Conservation (phyloP, 345 rosid species). For the Salix exigua region DNA sequence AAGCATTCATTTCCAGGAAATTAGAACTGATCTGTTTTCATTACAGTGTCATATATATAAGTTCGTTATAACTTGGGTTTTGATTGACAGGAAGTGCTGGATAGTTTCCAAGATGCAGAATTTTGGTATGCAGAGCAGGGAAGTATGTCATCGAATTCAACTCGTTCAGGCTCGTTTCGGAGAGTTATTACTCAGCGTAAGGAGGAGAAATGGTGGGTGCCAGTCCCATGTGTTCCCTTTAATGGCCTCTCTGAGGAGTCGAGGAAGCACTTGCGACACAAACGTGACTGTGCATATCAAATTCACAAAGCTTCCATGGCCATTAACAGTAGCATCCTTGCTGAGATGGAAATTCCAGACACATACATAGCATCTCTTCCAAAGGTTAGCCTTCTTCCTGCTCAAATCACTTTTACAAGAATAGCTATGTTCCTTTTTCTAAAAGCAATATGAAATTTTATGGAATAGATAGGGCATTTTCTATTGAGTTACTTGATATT, state of each 20-base stretch:
- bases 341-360: constrained; percentile 90
- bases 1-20: neutral
- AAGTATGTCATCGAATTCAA: constrained; percentile 63
- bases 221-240: constrained; percentile 74
- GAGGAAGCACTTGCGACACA: constrained; percentile 60
- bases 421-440: no score
- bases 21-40: neutral
- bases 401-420: neutral
- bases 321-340: constrained; percentile 70
- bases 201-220: constrained; percentile 99
- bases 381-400: constrained; percentile 46
- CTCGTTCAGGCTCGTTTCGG: constrained; percentile 66
- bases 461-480: neutral
- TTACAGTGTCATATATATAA: neutral
- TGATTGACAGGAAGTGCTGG: constrained; percentile 73
- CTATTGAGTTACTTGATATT: neutral
- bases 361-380: constrained; percentile 80
- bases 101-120: constrained; percentile 65
- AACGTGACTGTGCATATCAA: constrained; percentile 70
- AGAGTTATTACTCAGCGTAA: constrained; percentile 62
- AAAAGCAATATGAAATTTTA: neutral
- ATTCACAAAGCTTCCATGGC: constrained; percentile 98
- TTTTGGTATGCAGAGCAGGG: constrained; percentile 97
- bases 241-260: constrained; percentile 77
- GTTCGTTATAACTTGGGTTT: neutral